Percentiles rank a stretch among this genome's conserved stretches.
phyloP scores from a whole-genome alignment of 495 filamentous ascomycete genomes.

The Platismatia glauca region DNA sequence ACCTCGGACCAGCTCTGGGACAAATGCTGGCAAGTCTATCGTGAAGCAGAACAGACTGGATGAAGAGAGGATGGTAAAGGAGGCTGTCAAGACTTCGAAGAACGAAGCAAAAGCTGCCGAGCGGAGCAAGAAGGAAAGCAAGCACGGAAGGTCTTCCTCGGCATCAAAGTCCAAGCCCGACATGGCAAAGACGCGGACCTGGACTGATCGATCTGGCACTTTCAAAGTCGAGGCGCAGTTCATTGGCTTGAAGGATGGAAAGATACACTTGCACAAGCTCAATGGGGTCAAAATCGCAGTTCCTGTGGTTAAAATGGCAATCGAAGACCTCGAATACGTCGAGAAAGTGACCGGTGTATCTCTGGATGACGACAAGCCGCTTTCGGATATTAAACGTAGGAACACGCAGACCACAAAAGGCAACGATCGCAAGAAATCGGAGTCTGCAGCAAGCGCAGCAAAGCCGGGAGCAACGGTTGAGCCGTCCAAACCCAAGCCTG shows the following conservation, averaged over 20 bases:
- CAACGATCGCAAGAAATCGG: constrained; percentile 26
- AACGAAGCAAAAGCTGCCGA: constrained; percentile 50
- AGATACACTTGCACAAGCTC: constrained; percentile 95
- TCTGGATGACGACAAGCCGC: constrained; percentile 91
- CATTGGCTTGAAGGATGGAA: constrained; percentile 83
- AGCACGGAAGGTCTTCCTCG: constrained; percentile 34
- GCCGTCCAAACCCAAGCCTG: constrained; percentile 27
- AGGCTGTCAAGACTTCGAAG: constrained; percentile 55
- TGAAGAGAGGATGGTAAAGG: constrained; percentile 69
- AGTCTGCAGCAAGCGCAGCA: constrained; percentile 27
- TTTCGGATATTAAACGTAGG: constrained; percentile 61
- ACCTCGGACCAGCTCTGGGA: constrained; percentile 38
- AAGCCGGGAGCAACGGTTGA: constrained; percentile 49
- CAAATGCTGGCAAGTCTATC: constrained; percentile 60
- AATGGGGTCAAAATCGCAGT: constrained; percentile 99
- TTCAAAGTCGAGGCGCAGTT: constrained; percentile 99
- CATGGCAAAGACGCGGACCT: constrained; percentile 70
- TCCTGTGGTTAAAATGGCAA: constrained; percentile 86
- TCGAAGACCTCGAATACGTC: constrained; percentile 90
- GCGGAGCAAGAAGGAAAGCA: constrained; percentile 63
- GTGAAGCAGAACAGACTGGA: constrained; percentile 79
- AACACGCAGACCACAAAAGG: constrained; percentile 23
- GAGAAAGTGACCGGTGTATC: constrained; percentile 79
- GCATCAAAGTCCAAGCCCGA: constrained; percentile 73
- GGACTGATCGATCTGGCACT: constrained; percentile 89